Evolutionary conservation across 2,329 filamentous ascomycete species (phyloP).

Genomic region (Xylaria sp.): DNA sequence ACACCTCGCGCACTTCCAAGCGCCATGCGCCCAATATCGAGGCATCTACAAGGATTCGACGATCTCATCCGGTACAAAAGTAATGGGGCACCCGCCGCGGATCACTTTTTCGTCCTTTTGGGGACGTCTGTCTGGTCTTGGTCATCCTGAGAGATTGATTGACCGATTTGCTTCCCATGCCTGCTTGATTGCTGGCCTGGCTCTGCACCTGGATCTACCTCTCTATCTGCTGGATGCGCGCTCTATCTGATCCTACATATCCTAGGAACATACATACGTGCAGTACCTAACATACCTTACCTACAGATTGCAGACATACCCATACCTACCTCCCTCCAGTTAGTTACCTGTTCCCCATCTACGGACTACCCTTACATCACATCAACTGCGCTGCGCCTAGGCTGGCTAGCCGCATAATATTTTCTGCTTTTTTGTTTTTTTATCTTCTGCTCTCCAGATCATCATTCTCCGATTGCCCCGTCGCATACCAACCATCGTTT

Average conservation of each 20-base stretch:
- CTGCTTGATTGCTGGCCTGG: not conserved
- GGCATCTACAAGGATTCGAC: conserved; percentile 32
- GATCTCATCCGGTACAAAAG: conserved; percentile 37
- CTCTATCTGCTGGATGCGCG: conserved; percentile 20
- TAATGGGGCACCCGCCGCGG: conserved; percentile 35
- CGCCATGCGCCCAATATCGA: conserved; percentile 38
- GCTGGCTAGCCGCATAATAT: conserved; percentile 29
- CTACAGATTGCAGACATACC: too few species aligned
- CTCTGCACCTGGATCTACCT: conserved; percentile 18
- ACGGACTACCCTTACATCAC: conserved; percentile 34
- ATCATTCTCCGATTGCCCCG: conserved; percentile 19
- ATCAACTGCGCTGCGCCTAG: conserved; percentile 28
- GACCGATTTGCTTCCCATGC: not conserved
- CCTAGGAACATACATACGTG: not conserved
- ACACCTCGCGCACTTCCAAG: conserved; percentile 30
- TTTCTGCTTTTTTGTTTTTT: conserved; percentile 28
- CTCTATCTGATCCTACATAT: conserved; percentile 2
- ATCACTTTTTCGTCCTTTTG: conserved; percentile 17
- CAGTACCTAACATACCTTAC: not conserved
- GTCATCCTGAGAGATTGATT: conserved; percentile 15
- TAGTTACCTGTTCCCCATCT: too few species aligned
- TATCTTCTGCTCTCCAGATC: conserved; percentile 24
- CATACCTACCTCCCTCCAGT: conserved; percentile 21
- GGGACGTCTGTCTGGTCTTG: conserved; percentile 6
- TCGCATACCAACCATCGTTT: conserved; percentile 7